Percentiles rank a stretch among this genome's conserved stretches.
Evolutionary conservation across 2,329 filamentous ascomycete genomes (phyloP).

Genomic region (Keithomyces neogunnii): DNA sequence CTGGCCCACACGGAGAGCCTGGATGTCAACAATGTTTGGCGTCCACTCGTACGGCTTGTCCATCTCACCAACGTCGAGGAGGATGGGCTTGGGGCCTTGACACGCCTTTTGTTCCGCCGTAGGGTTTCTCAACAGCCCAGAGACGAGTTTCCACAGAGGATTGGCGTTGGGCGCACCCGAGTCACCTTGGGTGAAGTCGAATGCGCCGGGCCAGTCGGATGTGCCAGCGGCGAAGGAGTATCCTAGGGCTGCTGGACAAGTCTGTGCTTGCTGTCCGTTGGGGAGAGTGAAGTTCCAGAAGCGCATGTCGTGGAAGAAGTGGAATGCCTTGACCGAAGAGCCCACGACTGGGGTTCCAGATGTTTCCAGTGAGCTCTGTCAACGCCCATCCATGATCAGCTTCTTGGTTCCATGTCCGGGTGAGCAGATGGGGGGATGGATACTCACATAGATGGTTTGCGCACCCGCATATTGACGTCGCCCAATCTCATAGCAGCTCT

Average conservation of each 20-base stretch:
- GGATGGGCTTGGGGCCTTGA: slow-evolving; percentile 73
- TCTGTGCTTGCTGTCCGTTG: slow-evolving; percentile 61
- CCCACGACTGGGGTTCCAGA: slow-evolving; percentile 46
- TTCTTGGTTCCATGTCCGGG: not conserved
- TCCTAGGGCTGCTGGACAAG: slow-evolving; percentile 80
- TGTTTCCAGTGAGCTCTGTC: slow-evolving; percentile 29
- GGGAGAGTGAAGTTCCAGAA: slow-evolving; percentile 64
- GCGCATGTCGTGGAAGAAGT: slow-evolving; percentile 77
- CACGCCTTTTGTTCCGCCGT: slow-evolving; percentile 62
- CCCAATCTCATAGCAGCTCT: slow-evolving; percentile 70
- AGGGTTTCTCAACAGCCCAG: slow-evolving; percentile 62
- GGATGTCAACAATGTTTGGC: slow-evolving; percentile 85
- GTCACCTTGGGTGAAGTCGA: slow-evolving; percentile 88
- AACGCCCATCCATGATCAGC: not conserved
- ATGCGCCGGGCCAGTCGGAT: slow-evolving; percentile 80
- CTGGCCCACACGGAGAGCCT: slow-evolving; percentile 76
- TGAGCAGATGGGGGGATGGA: not conserved
- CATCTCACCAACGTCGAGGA: slow-evolving; percentile 84
- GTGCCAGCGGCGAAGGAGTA: slow-evolving; percentile 93
- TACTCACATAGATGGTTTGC: slow-evolving; percentile 30
- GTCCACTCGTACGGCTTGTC: slow-evolving; percentile 74
- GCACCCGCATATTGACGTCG: slow-evolving; percentile 60
- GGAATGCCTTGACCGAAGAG: slow-evolving; percentile 67
- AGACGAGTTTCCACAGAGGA: slow-evolving; percentile 73
- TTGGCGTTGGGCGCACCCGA: slow-evolving; percentile 58